Percentiles rank a stretch among this genome's conserved stretches.
Evolutionary conservation across 306 rosid genomes (phyloP).

Genomic region (Medicago ruthenica): DNA sequence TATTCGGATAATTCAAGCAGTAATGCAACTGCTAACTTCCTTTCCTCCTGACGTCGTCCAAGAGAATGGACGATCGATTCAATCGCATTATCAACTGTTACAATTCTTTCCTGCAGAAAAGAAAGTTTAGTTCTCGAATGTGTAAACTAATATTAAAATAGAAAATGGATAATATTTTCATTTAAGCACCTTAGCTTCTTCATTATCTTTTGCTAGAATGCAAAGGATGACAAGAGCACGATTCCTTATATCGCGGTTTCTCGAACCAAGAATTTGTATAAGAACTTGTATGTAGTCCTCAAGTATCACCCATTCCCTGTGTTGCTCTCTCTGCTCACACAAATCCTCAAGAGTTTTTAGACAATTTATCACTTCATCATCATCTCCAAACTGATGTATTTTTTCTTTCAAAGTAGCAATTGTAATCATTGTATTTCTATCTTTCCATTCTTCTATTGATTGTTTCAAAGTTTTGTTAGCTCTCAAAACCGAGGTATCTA

Average conservation of each 20-base stretch:
- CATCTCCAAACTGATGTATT: slow-evolving; percentile 63
- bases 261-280: slow-evolving; percentile 60
- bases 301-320: slow-evolving; percentile 77
- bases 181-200: slow-evolving; percentile 76
- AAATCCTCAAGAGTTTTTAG: slow-evolving; percentile 58
- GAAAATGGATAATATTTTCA: neutral
- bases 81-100: slow-evolving; percentile 60
- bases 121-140: neutral
- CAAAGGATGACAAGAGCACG: slow-evolving; percentile 66
- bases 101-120: slow-evolving; percentile 68
- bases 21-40: slow-evolving; percentile 77
- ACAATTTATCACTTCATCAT: slow-evolving; percentile 56
- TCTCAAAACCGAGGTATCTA: slow-evolving; percentile 71
- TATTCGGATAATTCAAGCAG: slow-evolving; percentile 70
- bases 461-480: slow-evolving; percentile 80
- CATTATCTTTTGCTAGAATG: slow-evolving; percentile 70
- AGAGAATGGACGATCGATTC: slow-evolving; percentile 73
- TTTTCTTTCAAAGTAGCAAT: slow-evolving; percentile 75
- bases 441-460: slow-evolving; percentile 92
- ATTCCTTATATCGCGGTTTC: slow-evolving; percentile 64
- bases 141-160: slow-evolving; percentile 5
- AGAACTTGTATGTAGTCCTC: slow-evolving; percentile 75
- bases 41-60: slow-evolving; percentile 75
- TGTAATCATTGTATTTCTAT: slow-evolving; percentile 78
- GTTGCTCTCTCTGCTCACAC: slow-evolving; percentile 76